phyloP scores from a whole-genome alignment of 441 rosid genomes.

The Populus trichocarpa region DNA sequence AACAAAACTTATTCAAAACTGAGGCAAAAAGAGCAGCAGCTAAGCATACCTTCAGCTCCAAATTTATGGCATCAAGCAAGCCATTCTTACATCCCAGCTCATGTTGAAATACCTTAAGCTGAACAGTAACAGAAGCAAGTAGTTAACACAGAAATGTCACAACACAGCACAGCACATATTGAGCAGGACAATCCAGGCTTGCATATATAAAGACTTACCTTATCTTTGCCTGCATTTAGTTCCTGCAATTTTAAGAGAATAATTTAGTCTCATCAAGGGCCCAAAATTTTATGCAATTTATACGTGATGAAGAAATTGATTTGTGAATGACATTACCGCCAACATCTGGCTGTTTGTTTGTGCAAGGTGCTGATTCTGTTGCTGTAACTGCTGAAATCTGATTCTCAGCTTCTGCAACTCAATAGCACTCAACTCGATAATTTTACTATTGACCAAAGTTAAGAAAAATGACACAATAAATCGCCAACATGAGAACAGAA shows the following conservation, averaged over 20 bases:
- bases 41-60: constrained; percentile 28
- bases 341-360: constrained; percentile 56
- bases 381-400: constrained; percentile 48
- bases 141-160: not conserved
- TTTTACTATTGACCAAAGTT: constrained; percentile 38
- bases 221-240: constrained; percentile 52
- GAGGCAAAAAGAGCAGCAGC: not conserved
- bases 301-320: constrained; percentile 14
- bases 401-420: constrained; percentile 53
- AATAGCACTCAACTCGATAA: constrained; percentile 45
- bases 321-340: constrained; percentile 37
- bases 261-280: constrained; percentile 15
- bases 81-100: constrained; percentile 1
- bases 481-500: constrained; percentile 16
- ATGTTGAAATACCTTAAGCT: not conserved
- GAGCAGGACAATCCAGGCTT: constrained; percentile 1
- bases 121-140: not conserved
- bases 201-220: constrained; percentile 30
- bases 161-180: not conserved
- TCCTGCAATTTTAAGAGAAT: constrained; percentile 38
- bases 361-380: constrained; percentile 58
- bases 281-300: constrained; percentile 6
- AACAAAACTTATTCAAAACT: not conserved
- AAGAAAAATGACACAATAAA: constrained; percentile 17
- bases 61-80: constrained; percentile 39